Evolutionary conservation across 1,139 yeast species (phyloP), one percentile per base, ranked within the genome.

Genomic region (Suhomyces bokatorum): DNA sequence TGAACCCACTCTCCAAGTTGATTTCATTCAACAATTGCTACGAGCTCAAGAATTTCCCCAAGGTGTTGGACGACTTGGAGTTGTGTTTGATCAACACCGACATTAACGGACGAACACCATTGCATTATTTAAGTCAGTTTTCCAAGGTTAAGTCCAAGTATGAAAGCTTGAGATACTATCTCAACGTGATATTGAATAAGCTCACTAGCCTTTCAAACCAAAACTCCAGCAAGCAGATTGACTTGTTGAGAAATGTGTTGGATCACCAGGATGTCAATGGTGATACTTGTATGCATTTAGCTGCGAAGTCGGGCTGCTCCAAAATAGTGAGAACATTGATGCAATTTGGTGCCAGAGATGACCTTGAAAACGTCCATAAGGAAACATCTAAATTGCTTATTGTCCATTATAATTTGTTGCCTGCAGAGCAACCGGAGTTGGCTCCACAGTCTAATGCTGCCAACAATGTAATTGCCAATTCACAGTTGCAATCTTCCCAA

Each of bases 1-100:
- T 90, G 60, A 91, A 91, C 53, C 88, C 96, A 31, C 72, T 93
- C 35, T 87, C 95, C 4, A 85, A 95, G 52, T 72, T 93, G 20
- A 78, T 91, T 20, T 82, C 87, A 56, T 93, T 90, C 70, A 90
- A 91, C 50, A 93, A 93, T 62, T 88, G 96, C 54, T 88, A 69
- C 59, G 96, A 90, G 53, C 73, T 87, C 52, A 78, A 82, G 45
- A 86, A 87, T 51, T 91, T 91, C 58, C 81, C 85, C 3, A 72
- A 77, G 43, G 81, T 91, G 5, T 76, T 90, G 39, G 85, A 85
- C 29, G 73, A 85, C 43, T 72, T 91, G 53, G 84, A 85, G 50
- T 76, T 80, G 45, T 88, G 91, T 57, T 65, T 85, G 39, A 80
- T 83, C 35, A 83, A 84, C 42, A 87, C 93, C 3, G 95, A 86